Evolutionary conservation across 768 basidiomycete species (phyloP).

Genomic region (Galerina sulciceps): DNA sequence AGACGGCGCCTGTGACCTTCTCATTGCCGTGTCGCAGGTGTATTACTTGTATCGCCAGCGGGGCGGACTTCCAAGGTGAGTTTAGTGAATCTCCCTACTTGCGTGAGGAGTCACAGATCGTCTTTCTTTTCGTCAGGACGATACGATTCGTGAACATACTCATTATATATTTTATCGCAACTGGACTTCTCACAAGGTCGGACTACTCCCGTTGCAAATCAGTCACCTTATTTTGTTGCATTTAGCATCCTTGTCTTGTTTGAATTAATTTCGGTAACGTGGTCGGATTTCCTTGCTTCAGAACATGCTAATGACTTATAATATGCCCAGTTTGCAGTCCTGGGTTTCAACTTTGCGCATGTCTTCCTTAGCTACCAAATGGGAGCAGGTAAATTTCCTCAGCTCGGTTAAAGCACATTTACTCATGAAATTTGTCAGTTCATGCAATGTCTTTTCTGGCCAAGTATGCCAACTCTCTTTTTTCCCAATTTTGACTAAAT

Average conservation of each 20-base stretch:
- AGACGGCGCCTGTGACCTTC: neutral
- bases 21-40: neutral
- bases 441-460: neutral
- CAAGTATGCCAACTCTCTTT: neutral
- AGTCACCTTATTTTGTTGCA: too few relatives aligned
- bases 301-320: neutral
- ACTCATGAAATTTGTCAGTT: neutral
- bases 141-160: neutral
- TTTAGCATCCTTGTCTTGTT: neutral
- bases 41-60: neutral
- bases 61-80: neutral
- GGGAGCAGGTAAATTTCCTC: neutral
- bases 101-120: too few relatives aligned
- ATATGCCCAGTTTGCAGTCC: neutral
- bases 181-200: neutral
- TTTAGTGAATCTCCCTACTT: too few relatives aligned
- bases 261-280: neutral
- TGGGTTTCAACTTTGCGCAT: neutral
- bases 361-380: neutral
- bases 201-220: too few relatives aligned
- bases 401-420: neutral
- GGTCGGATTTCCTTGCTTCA: too few relatives aligned
- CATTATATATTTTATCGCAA: neutral
- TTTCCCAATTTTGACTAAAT: neutral
- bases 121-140: neutral